Conservation (phyloP, 805 yeast genomes). For the Zygotorulaspora sp. region DNA sequence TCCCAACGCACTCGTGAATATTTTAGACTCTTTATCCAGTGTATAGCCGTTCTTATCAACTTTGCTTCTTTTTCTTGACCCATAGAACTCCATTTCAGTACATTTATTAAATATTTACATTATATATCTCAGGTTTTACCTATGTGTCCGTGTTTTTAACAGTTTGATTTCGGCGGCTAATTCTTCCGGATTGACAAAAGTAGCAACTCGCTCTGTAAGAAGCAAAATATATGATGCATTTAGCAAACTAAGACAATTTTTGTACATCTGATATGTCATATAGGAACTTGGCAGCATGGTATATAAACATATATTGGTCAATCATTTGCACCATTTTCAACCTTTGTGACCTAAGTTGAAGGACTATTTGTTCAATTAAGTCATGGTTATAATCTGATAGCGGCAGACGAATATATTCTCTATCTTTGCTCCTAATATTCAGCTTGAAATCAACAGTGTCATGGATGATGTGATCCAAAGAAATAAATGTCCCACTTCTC, state of each 20-base stretch:
- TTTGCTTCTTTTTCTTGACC: too few species aligned
- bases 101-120: too few species aligned
- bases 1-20: too few species aligned
- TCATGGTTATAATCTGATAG: slow-evolving; percentile 25
- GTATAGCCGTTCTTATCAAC: too few species aligned
- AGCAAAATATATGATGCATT: too few species aligned
- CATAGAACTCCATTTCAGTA: too few species aligned
- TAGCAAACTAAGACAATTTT: too few species aligned
- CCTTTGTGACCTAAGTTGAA: slow-evolving; percentile 33
- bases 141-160: too few species aligned
- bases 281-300: slow-evolving; percentile 31
- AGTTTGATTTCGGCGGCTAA: slow-evolving; percentile 3
- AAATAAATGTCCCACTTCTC: slow-evolving; percentile 84
- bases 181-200: too few species aligned
- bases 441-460: slow-evolving; percentile 26
- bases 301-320: slow-evolving; percentile 34
- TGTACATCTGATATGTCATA: slow-evolving; percentile 8
- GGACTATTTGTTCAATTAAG: slow-evolving; percentile 33
- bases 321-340: slow-evolving; percentile 36
- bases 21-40: too few species aligned
- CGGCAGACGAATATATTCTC: slow-evolving; percentile 3
- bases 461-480: slow-evolving; percentile 38
- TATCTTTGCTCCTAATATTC: not conserved
- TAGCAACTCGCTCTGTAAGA: too few species aligned
- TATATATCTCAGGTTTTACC: too few species aligned